Base-by-base conservation (phyloP, 2,329 filamentous ascomycete species). In the Anthostomella pinea region DNA sequence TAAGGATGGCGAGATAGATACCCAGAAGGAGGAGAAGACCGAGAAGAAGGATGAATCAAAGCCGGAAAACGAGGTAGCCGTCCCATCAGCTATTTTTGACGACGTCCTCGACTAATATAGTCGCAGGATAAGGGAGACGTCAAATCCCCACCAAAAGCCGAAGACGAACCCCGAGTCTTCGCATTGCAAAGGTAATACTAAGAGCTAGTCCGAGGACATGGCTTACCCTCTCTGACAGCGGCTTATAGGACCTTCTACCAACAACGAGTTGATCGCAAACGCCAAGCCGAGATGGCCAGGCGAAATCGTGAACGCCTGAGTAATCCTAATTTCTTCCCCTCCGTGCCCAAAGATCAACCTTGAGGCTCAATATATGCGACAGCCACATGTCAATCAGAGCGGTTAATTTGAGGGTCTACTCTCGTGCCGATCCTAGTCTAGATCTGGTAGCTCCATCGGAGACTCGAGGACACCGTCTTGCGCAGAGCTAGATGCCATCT, bases 181-280 rank as follows among this genome's bases (percentile, higher is more conserved):
- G 79, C 85, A 48, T 70, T 96, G 40, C 85, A 91, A 57, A 89
- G 83, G 85, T 91, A 29, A 29, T 38, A 25, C 17, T 14, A 18
- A 30, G 8, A 24, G 11, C 32, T 34, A 18, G 4, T 33, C 25
- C 19, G 14, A 3, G 11, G 28, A 15, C 13, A 20, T n/a, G 21
- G 22, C 5, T 13, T 26, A 17, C 23, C 11, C n/a, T 35, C 33
- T 24, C 49, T 58, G 22, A 54, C 45, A n/a, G 19, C 19, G 14
- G 29, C 33, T n/a, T n/a, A n/a, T 54, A 93, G 87, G 52, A 76
- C 80, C 17, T 95, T 98, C 63, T 94, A 88, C 58, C 84, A 91
- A 51, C 87, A 89, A 67, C 81, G 93, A 11, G 60, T 95, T 33
- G 81, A 88, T 58, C 85, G 84, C 57, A 83, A 89, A 56, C 77